Evolutionary conservation across 306 rosid species (phyloP).

Genomic region (Aeschynomene evenia): DNA sequence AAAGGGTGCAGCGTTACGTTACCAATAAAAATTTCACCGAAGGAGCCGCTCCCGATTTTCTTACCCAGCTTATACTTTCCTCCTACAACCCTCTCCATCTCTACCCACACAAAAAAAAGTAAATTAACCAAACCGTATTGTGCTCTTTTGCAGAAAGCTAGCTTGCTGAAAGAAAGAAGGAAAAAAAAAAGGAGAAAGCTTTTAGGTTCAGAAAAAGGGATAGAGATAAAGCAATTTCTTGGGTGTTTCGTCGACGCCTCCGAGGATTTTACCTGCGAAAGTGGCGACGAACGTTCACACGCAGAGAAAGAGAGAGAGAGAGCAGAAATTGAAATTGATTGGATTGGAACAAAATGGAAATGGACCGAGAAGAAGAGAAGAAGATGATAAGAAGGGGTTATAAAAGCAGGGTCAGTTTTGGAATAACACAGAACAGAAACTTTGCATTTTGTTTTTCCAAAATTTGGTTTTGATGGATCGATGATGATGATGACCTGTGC

Average conservation of each 20-base stretch:
- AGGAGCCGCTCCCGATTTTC: constrained; percentile 76
- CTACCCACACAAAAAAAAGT: background rate
- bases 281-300: background rate
- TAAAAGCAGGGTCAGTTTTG: constrained; percentile 1
- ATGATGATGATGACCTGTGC: constrained; percentile 33
- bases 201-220: background rate
- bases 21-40: constrained; percentile 74
- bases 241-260: background rate
- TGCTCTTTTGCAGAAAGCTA: background rate
- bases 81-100: constrained; percentile 65
- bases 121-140: background rate
- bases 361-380: background rate
- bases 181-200: background rate
- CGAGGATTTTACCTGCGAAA: background rate
- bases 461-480: constrained; percentile 31
- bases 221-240: background rate
- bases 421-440: background rate
- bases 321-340: background rate
- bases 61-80: constrained; percentile 69
- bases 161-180: background rate
- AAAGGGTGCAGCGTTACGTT: background rate
- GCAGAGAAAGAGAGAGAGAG: background rate
- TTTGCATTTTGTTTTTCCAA: background rate
- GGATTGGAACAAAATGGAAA: background rate
- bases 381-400: background rate